Evolutionary conservation across 495 filamentous ascomycete genomes (phyloP), one percentile per base, ranked within the genome.

Genomic region (Platismatia glauca): DNA sequence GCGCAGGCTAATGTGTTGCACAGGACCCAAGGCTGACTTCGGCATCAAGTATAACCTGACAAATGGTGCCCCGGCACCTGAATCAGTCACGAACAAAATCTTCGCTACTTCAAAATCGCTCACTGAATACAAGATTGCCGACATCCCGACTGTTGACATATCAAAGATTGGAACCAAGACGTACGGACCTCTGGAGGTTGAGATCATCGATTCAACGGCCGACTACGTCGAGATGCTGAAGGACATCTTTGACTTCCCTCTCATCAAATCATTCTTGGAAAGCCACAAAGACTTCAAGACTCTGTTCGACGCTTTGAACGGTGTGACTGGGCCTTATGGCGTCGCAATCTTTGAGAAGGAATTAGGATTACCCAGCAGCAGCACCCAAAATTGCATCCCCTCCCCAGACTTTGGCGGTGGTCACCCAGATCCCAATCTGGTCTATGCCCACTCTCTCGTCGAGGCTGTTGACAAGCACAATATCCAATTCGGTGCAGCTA

Each of bases 31-130:
- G 63, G 85, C 90, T 73, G 94, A 98, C 77, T 97, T 97, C 63
- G 94, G 94, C 61, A 97, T 98, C 86, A 98, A 98, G 78, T 98
- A 98, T 82, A 98, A 98, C 81, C 81, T 98, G 57, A 75, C 89
- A 70, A 97, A 97, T 72, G 94, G 94, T 64, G 94, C 91, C 35
- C 94, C 94, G 29, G 94, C 94, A 58, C 94, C 94, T 18, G 94
- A 98, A 72, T 84, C 86, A 31, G 89, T 98, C 62, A 98, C 94
- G 64, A 95, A 98, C 83, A 95, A 95, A 79, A 97, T 98, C 71
- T 97, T 81, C 79, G 89, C 91, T 58, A 82, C 86, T 44, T 89
- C 94, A 66, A 96, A 96, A 79, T 83, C 82, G 59, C 82, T 97
- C 65, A 89, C 82, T 22, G 89, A 88, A 61, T 97, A 97, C 84